These are phyloP conservation scores for Colletotrichum abscissum DNA, from an alignment of 2,329 filamentous ascomycete species.

Conservation along the genomic window DNA sequence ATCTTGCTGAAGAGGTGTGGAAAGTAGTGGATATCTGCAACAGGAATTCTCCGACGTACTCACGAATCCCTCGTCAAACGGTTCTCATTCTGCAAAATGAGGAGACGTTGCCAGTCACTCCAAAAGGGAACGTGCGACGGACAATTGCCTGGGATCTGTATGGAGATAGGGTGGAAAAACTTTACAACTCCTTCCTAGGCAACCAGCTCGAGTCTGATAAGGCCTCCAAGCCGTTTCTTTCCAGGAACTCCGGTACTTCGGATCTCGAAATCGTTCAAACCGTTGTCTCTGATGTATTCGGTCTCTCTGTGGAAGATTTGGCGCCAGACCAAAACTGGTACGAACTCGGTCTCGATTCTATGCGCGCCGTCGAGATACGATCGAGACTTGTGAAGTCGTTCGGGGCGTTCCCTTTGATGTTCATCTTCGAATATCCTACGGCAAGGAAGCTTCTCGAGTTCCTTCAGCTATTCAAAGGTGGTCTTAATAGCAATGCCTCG, in stretches of 20 bases:
- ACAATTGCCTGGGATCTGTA: constrained; percentile 8
- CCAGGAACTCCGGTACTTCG: no score
- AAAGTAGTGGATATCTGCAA: neutral
- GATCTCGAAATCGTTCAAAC: neutral
- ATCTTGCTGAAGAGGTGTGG: constrained; percentile 15
- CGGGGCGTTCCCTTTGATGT: constrained; percentile 26
- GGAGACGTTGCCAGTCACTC: constrained; percentile 15
- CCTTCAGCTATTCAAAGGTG: neutral
- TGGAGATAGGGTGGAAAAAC: neutral
- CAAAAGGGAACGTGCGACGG: constrained; percentile 24
- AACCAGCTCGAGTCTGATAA: no score
- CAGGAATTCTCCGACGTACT: neutral
- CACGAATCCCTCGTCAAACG: constrained; percentile 10
- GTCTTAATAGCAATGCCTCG: neutral
- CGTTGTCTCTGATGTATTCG: neutral
- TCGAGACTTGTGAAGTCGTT: constrained; percentile 2
- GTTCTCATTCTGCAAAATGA: neutral
- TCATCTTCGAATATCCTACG: constrained; percentile 22
- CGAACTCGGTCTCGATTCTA: constrained; percentile 23
- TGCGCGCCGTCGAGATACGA: constrained; percentile 9
- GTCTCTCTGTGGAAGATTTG: neutral
- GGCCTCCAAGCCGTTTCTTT: no score
- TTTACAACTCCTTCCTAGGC: constrained; percentile 9
- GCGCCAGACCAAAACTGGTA: constrained; percentile 6
- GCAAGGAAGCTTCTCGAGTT: neutral